These are phyloP conservation scores for Polygonum aviculare DNA, from an alignment of 148 eudicot species.

Conservation along the genomic window DNA sequence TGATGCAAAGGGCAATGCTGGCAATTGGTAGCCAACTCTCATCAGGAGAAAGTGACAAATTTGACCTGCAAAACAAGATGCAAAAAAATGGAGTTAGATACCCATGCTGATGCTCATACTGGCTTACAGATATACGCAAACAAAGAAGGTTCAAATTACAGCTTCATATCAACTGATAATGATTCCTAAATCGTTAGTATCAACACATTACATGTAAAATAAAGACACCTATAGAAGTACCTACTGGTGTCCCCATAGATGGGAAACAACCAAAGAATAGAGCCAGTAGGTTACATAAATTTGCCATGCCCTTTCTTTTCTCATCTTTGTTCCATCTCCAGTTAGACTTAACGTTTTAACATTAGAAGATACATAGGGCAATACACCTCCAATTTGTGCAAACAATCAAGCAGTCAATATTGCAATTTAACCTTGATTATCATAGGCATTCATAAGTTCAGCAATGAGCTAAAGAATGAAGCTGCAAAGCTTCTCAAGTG, in stretches of 20 bases:
- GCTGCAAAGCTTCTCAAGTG: not conserved
- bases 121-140: not conserved
- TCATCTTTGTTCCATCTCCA: not conserved
- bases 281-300: not conserved
- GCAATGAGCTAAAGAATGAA: not conserved
- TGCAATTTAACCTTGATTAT: not conserved
- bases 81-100: not conserved
- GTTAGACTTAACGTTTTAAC: not conserved
- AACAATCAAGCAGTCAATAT: not conserved
- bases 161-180: not conserved
- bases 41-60: conserved; percentile 74
- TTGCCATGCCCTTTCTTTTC: not conserved
- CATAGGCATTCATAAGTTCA: not conserved
- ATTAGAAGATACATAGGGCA: not conserved
- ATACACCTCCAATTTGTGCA: not conserved
- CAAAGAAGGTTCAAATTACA: not conserved
- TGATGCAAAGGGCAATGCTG: conserved; percentile 67
- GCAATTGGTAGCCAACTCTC: conserved; percentile 96
- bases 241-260: not conserved
- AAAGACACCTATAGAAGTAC: not conserved
- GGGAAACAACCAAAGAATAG: not conserved
- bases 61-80: conserved; percentile 37
- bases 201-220: not conserved
- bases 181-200: not conserved
- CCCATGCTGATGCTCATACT: not conserved